These are phyloP conservation scores for Phytophthora hybrid DNA, from an alignment of 352 stramenopile species.

Conservation along the genomic window DNA sequence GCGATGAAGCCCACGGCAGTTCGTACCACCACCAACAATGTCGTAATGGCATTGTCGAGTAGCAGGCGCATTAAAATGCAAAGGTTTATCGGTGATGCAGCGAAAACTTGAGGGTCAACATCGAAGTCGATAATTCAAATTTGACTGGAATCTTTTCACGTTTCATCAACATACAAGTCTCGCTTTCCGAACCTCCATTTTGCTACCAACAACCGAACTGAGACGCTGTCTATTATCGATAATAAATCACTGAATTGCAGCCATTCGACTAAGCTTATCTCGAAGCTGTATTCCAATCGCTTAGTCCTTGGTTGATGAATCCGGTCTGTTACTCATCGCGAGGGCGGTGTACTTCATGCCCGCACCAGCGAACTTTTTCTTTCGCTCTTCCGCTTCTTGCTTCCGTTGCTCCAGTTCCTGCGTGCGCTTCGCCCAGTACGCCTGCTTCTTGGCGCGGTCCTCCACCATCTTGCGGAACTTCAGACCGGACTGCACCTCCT, in stretches of 20 bases:
- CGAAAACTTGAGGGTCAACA: too few species aligned
- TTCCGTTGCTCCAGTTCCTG: conserved; percentile 82
- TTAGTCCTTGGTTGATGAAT: conserved; percentile 29
- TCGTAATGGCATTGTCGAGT: too few species aligned
- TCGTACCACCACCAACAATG: conserved; percentile 8
- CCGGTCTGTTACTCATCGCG: conserved; percentile 71
- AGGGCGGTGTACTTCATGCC: conserved; percentile 89
- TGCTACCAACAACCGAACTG: background rate
- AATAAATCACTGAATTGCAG: background rate
- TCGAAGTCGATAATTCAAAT: too few species aligned
- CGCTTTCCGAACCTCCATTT: too few species aligned
- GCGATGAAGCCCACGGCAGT: conserved; percentile 1
- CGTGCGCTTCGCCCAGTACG: conserved; percentile 80
- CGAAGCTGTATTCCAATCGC: background rate
- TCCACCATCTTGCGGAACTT: conserved; percentile 80
- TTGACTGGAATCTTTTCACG: too few species aligned
- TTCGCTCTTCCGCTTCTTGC: conserved; percentile 76
- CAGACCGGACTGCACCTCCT: conserved; percentile 45
- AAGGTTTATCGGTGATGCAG: too few species aligned
- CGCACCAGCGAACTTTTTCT: conserved; percentile 74
- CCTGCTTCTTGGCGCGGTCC: conserved; percentile 80
- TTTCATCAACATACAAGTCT: too few species aligned
- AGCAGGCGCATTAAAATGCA: too few species aligned
- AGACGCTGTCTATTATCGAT: background rate
- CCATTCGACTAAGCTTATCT: background rate